Conservation (phyloP, 1,284 basidiomycete species). For the Malassezia japonica region DNA sequence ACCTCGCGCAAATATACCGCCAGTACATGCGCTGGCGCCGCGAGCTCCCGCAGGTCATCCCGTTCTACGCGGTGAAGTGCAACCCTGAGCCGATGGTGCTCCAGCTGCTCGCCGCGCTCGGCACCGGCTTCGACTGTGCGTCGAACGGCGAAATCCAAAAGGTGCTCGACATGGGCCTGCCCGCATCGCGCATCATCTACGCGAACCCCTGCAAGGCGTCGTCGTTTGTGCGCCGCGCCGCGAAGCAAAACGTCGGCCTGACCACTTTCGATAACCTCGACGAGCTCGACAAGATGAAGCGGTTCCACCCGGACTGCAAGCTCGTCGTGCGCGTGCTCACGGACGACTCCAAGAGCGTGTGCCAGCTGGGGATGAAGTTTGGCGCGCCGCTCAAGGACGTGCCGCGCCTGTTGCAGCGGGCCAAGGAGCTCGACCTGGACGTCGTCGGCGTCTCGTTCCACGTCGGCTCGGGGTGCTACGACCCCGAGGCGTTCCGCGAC, state of each 20-base stretch:
- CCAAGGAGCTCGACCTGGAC: conserved; percentile 68
- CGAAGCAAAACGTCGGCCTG: conserved; percentile 66
- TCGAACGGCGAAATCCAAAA: conserved; percentile 84
- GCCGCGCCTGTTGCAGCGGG: conserved; percentile 67
- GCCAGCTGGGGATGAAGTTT: conserved; percentile 89
- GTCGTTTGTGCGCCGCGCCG: conserved; percentile 80
- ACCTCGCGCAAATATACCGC: conserved; percentile 75
- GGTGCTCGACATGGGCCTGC: conserved; percentile 62
- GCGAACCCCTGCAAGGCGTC: conserved; percentile 98
- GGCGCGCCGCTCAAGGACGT: conserved; percentile 82
- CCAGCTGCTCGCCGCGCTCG: conserved; percentile 76
- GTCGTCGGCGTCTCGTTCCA: conserved; percentile 96
- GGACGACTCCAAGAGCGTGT: conserved; percentile 89
- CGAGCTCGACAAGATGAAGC: conserved; percentile 89
- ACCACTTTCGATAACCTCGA: conserved; percentile 99
- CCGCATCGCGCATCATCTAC: conserved; percentile 69
- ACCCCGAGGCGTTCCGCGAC: conserved; percentile 78
- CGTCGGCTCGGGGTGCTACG: conserved; percentile 92
- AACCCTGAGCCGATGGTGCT: conserved; percentile 93
- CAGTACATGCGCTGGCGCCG: conserved; percentile 77
- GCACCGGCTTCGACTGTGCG: conserved; percentile 95
- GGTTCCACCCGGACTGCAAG: conserved; percentile 69
- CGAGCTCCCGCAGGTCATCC: conserved; percentile 65
- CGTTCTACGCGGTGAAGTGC: conserved; percentile 86
- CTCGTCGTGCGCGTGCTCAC: conserved; percentile 89